Percentiles rank a stretch among this genome's conserved stretches.
Conservation (phyloP, 805 yeast species). For the Candida easanensis region DNA sequence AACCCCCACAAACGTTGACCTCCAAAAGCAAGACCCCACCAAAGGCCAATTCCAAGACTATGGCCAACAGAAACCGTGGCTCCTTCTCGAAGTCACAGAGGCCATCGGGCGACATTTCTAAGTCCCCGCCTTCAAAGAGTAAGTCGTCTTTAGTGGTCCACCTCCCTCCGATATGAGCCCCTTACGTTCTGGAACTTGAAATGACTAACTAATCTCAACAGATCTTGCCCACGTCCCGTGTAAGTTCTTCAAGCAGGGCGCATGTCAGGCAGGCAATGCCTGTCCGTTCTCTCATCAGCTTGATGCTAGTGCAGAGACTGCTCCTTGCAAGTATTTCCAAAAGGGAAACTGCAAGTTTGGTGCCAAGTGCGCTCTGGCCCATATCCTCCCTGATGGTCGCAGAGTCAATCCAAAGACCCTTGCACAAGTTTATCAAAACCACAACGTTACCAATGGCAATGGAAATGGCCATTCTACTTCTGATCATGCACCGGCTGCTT, state of each 20-base stretch:
- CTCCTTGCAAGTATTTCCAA: conserved; percentile 89
- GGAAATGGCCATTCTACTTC: background rate
- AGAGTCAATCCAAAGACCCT: conserved; percentile 55
- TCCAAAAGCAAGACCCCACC: conserved; percentile 1
- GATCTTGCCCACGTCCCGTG: conserved; percentile 95
- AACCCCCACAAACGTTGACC: conserved; percentile 3
- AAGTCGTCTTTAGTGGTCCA: conserved; percentile 7
- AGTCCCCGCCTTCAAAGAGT: conserved; percentile 29
- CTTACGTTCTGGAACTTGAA: no score
- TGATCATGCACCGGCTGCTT: background rate
- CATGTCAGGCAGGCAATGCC: conserved; percentile 89
- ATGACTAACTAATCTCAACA: conserved; percentile 15
- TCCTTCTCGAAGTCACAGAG: conserved; percentile 14
- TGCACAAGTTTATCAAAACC: conserved; percentile 31
- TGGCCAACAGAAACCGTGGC: conserved; percentile 7
- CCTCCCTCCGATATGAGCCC: background rate
- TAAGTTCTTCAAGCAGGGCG: conserved; percentile 87
- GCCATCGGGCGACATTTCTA: conserved; percentile 21
- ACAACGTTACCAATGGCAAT: conserved; percentile 13
- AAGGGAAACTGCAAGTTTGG: conserved; percentile 98
- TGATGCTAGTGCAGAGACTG: conserved; percentile 43
- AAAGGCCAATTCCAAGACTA: background rate
- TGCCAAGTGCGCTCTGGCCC: conserved; percentile 89
- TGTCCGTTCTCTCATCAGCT: conserved; percentile 89
- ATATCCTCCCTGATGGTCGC: conserved; percentile 85